These are phyloP conservation scores for Chlamydomonas sp. DNA, from an alignment of 139 green algal species.

Conservation along the genomic window DNA sequence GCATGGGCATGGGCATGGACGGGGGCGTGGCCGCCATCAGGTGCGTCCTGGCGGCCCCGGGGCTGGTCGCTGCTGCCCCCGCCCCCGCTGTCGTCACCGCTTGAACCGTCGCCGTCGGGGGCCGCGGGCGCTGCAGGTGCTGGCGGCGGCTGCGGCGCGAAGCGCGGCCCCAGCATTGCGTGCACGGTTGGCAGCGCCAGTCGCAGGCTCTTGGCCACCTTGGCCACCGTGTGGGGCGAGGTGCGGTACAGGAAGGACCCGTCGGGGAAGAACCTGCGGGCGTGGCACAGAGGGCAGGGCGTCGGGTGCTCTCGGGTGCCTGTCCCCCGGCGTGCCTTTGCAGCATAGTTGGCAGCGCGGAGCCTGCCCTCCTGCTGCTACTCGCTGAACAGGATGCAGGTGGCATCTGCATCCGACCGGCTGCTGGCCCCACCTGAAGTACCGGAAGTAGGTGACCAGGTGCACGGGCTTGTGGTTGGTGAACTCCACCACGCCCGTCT, in stretches of 20 bases:
- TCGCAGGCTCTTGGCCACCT: constrained; percentile 63
- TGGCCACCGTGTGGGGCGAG: constrained; percentile 60
- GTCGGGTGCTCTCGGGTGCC: neutral
- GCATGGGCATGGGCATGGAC: no score
- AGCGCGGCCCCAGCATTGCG: no score
- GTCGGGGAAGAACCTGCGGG: constrained; percentile 77
- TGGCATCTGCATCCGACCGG: neutral
- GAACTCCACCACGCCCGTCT: constrained; percentile 57
- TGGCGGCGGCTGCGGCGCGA: no score
- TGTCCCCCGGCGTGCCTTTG: neutral
- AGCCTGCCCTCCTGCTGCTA: no score
- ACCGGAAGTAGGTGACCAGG: constrained; percentile 53
- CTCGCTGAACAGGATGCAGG: no score
- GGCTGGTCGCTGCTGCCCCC: no score
- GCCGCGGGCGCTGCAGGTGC: neutral
- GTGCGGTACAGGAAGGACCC: constrained; percentile 86
- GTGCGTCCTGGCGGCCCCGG: no score
- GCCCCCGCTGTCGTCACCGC: no score
- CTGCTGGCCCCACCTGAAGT: constrained; percentile 33
- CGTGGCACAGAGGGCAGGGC: neutral
- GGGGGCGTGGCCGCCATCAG: no score
- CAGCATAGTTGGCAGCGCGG: no score
- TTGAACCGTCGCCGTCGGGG: no score
- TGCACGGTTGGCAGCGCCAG: no score
- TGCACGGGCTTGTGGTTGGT: constrained; percentile 65